Percentiles rank a stretch among this genome's conserved stretches.
Evolutionary conservation across 164 flowering plant species (phyloP).

Genomic region (Magnolia changhungtana): DNA sequence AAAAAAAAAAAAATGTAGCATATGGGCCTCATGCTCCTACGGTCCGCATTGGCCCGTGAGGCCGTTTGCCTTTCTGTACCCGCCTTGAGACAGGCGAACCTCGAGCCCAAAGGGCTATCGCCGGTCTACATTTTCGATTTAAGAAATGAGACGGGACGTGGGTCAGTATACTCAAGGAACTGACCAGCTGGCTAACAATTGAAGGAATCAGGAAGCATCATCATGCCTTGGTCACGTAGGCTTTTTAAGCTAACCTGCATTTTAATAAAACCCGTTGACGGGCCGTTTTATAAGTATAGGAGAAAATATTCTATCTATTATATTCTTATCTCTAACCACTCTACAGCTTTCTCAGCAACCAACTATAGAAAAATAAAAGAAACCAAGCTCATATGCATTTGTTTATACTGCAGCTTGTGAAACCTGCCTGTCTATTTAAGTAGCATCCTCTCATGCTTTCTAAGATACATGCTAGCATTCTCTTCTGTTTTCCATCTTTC

Average conservation of each 20-base stretch:
- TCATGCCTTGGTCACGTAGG: slow-evolving; percentile 37
- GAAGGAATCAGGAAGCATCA: slow-evolving; percentile 51
- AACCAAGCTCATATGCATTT: slow-evolving; percentile 7
- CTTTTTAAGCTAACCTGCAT: slow-evolving; percentile 18
- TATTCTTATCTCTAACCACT: slow-evolving; percentile 49
- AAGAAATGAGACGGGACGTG: slow-evolving; percentile 25
- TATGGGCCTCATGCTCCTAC: slow-evolving; percentile 35
- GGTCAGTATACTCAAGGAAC: slow-evolving; percentile 19
- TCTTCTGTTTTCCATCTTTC: slow-evolving; percentile 23
- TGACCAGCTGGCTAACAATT: slow-evolving; percentile 29
- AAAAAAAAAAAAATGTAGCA: slow-evolving; percentile 28
- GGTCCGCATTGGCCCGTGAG: background rate
- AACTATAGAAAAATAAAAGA: slow-evolving; percentile 24
- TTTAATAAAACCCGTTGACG: slow-evolving; percentile 43
- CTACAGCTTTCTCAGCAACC: slow-evolving; percentile 37
- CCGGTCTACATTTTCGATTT: background rate
- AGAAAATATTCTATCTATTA: slow-evolving; percentile 25
- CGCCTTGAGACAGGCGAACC: slow-evolving; percentile 14
- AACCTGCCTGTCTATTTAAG: slow-evolving; percentile 46
- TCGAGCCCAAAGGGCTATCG: background rate
- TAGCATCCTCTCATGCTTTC: slow-evolving; percentile 28
- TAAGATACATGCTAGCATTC: slow-evolving; percentile 50
- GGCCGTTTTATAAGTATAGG: slow-evolving; percentile 14
- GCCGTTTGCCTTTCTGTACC: background rate
- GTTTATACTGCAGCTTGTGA: slow-evolving; percentile 18